These are phyloP conservation scores for Pezicula neosporulosa DNA, from an alignment of 2,329 filamentous ascomycete genomes.

Conservation along the genomic window DNA sequence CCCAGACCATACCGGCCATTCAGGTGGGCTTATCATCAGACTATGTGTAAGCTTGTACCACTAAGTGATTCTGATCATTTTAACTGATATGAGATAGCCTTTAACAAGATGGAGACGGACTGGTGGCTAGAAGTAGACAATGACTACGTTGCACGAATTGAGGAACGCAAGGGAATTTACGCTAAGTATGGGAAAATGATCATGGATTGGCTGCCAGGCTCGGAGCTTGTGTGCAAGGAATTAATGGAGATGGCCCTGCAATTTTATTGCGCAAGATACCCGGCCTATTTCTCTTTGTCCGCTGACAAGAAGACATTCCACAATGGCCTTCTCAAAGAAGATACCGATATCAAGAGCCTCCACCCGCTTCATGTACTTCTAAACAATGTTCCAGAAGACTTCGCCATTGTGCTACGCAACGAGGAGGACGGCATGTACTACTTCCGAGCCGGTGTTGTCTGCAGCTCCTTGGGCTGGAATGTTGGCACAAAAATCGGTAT, in stretches of 20 bases:
- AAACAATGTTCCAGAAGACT: slow-evolving; percentile 81
- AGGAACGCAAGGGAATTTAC: slow-evolving; percentile 64
- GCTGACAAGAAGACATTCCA: slow-evolving; percentile 53
- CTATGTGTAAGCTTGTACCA: slow-evolving; percentile 64
- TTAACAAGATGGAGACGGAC: slow-evolving; percentile 74
- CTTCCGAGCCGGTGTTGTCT: slow-evolving; percentile 74
- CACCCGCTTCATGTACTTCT: slow-evolving; percentile 69
- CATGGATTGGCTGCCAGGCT: slow-evolving; percentile 67
- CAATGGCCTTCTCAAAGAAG: slow-evolving; percentile 65
- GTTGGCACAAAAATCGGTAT: slow-evolving; percentile 70
- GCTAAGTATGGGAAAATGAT: slow-evolving; percentile 59
- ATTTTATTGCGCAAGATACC: slow-evolving; percentile 76
- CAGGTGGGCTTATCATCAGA: slow-evolving; percentile 83
- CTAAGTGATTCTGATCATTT: background rate
- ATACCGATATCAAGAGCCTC: slow-evolving; percentile 55
- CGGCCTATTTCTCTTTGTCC: slow-evolving; percentile 65
- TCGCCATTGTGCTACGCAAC: slow-evolving; percentile 71
- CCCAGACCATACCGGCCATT: slow-evolving; percentile 79
- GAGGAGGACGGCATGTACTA: slow-evolving; percentile 68
- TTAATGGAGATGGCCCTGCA: slow-evolving; percentile 84
- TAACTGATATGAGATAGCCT: slow-evolving; percentile 44
- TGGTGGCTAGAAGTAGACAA: slow-evolving; percentile 89
- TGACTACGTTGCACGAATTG: slow-evolving; percentile 65
- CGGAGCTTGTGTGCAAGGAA: slow-evolving; percentile 77
- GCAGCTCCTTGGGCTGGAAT: slow-evolving; percentile 79